Percentiles rank a stretch among this genome's conserved stretches.
phyloP scores from a whole-genome alignment of 179 eudicot genomes.

The Silene coronaria region DNA sequence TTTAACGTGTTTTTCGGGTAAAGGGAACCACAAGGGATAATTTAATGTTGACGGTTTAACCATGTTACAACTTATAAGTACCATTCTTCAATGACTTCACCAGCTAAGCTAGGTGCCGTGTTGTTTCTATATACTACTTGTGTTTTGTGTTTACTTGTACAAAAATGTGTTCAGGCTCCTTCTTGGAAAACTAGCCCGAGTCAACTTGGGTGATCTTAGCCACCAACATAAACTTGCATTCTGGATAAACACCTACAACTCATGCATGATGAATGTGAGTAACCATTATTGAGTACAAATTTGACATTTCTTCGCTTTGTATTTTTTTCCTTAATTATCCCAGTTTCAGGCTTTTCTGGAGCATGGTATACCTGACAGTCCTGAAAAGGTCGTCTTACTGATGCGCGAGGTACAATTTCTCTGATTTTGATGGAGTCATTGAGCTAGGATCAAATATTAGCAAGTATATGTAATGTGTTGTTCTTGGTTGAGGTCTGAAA shows the following conservation, averaged over 20 bases:
- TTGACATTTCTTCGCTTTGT: background rate
- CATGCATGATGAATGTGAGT: slow-evolving; percentile 92
- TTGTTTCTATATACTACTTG: background rate
- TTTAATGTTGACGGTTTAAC: too few species aligned
- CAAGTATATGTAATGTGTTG: background rate
- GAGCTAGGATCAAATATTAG: too few species aligned
- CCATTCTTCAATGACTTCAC: too few species aligned
- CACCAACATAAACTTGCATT: slow-evolving; percentile 93
- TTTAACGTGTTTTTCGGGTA: too few species aligned
- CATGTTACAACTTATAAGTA: too few species aligned
- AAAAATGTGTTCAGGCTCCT: slow-evolving; percentile 41
- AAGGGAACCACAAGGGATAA: too few species aligned
- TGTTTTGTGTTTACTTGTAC: slow-evolving; percentile 1
- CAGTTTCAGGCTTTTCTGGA: slow-evolving; percentile 66
- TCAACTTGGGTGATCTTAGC: slow-evolving; percentile 57
- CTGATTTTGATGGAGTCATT: background rate
- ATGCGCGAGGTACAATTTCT: slow-evolving; percentile 34
- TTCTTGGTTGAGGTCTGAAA: background rate
- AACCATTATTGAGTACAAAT: background rate
- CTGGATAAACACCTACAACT: slow-evolving; percentile 84
- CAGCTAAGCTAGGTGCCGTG: too few species aligned
- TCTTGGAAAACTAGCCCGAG: slow-evolving; percentile 60
- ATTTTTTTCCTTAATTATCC: slow-evolving; percentile 11
- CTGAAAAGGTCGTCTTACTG: slow-evolving; percentile 56
- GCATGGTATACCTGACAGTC: slow-evolving; percentile 68